These are phyloP conservation scores for Artemisia argyi DNA, from an alignment of 129 eudicot species.

Conservation along the genomic window DNA sequence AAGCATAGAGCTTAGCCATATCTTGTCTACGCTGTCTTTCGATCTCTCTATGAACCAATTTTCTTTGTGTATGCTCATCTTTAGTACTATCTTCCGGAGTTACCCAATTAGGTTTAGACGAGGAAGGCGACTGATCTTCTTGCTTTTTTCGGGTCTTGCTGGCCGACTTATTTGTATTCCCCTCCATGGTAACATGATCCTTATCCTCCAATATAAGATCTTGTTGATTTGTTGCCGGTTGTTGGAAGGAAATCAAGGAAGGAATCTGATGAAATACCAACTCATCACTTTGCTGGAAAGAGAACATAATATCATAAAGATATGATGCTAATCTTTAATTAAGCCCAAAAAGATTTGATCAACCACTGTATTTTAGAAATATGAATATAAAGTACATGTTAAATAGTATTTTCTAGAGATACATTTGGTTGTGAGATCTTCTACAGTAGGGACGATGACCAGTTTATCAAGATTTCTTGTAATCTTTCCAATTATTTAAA, in stretches of 20 bases:
- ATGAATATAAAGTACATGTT: constrained; percentile 20
- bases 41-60: constrained; percentile 52
- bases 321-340: constrained; percentile 17
- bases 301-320: constrained; percentile 29
- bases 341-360: constrained; percentile 33
- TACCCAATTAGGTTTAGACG: constrained; percentile 29
- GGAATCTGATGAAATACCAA: constrained; percentile 34
- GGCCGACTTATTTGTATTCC: constrained; percentile 6
- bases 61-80: constrained; percentile 34
- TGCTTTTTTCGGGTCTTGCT: constrained; percentile 26
- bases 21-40: constrained; percentile 72
- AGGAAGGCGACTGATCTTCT: constrained; percentile 23
- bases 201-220: constrained; percentile 29
- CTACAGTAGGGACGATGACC: constrained; percentile 23
- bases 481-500: constrained; percentile 11
- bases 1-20: constrained; percentile 63
- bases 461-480: constrained; percentile 31
- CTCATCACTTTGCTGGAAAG: constrained; percentile 51
- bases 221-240: constrained; percentile 29
- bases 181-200: constrained; percentile 29
- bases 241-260: constrained; percentile 29
- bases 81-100: constrained; percentile 14
- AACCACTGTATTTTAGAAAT: constrained; percentile 15
- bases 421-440: constrained; percentile 23
- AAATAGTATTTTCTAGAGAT: constrained; percentile 25